Evolutionary conservation across 2,329 filamentous ascomycete species (phyloP), one percentile per base, ranked within the genome.

Genomic region (Diaporthe sp.): DNA sequence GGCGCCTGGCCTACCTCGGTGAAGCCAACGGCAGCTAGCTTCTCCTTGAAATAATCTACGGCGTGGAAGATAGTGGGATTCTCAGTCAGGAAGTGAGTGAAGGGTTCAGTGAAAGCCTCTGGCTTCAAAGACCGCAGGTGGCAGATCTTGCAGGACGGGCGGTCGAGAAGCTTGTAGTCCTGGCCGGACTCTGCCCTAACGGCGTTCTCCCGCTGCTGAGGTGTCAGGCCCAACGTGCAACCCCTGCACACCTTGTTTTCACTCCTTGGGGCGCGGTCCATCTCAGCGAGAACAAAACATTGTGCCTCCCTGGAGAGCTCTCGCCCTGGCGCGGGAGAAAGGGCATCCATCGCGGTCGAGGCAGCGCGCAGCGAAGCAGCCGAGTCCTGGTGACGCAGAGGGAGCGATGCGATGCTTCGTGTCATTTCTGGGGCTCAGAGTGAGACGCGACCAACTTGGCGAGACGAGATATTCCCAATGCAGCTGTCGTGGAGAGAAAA

Each of bases 31-130:
- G 90, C 88, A 76, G 89, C 87, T 63, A 98, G 89, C 79, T 95
- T 92, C 73, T 88, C 86, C 79, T 93, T 92, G 81, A 98, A 94
- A 78, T 94, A 91, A 73, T 92, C 90, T 37, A 98, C 95, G 1
- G 94, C 92, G 80, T 99, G 97, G 83, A 97, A 99, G 61, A 98
- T 91, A 12, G 97, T 98, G 0, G 97, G 97, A 81, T 98, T 98
- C 76, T 94, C 89, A 58, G 92, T 94, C 86, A 98, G 90, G 81
- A 98, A 98, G 70, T 94, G 89, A 81, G 93, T 93, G 82, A 97
- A 98, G 0, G 95, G 94, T 84, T 95, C 88, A 12, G 94, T 94
- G 82, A 95, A 97, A 74, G 88, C 88, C 79, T 92, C 91, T 6
- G 91, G 89, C 70, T 86, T 85, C 77, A 83, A 80, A 71, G 85